Conservation (phyloP, 495 filamentous ascomycete genomes). For the Stereocaulon alpinum region DNA sequence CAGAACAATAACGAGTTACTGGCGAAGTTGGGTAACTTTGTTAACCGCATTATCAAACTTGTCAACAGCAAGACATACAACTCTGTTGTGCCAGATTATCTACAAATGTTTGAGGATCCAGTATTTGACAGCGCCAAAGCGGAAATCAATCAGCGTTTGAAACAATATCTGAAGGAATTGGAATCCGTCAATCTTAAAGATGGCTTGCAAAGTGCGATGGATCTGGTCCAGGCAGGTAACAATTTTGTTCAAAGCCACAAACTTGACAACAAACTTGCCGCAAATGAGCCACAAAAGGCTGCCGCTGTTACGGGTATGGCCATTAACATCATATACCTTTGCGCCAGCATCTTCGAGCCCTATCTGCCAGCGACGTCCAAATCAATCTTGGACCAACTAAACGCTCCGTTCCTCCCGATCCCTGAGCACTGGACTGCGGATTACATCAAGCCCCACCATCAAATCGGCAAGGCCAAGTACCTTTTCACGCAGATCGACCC, state of each 20-base stretch:
- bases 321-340: constrained; percentile 70
- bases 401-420: constrained; percentile 53
- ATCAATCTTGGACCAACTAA: constrained; percentile 65
- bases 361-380: constrained; percentile 76
- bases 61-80: constrained; percentile 62
- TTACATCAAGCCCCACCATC: constrained; percentile 54
- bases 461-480: constrained; percentile 69
- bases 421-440: constrained; percentile 43
- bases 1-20: constrained; percentile 87
- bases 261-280: constrained; percentile 70
- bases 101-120: constrained; percentile 32
- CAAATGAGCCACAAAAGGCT: constrained; percentile 60
- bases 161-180: constrained; percentile 61
- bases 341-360: constrained; percentile 64
- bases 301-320: constrained; percentile 70
- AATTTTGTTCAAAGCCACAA: constrained; percentile 61
- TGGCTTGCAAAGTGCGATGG: constrained; percentile 60
- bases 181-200: constrained; percentile 66
- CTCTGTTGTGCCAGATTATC: constrained; percentile 60
- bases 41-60: constrained; percentile 89
- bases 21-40: constrained; percentile 86
- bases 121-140: constrained; percentile 46
- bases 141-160: constrained; percentile 51
- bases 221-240: constrained; percentile 65
- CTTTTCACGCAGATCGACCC: constrained; percentile 78